Evolutionary conservation across 2,329 filamentous ascomycete genomes (phyloP).

Genomic region (Calonectria pauciramosa): DNA sequence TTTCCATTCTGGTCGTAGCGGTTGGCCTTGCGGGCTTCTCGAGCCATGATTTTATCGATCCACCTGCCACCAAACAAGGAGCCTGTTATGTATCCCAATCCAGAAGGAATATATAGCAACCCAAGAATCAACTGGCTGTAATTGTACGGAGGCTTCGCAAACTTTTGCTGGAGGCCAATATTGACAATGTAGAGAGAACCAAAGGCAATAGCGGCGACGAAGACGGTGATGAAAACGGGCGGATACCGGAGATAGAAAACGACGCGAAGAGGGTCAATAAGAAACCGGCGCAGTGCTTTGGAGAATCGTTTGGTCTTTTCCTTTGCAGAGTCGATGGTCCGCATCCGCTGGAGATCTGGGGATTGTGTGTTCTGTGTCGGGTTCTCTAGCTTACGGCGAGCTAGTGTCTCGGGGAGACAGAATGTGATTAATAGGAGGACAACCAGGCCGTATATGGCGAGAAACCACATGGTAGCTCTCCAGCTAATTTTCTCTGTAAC

Average conservation of each 20-base stretch:
- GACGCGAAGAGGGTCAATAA: constrained; percentile 81
- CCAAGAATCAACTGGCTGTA: constrained; percentile 79
- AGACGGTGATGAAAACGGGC: constrained; percentile 78
- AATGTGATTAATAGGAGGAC: constrained; percentile 70
- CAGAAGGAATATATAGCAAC: constrained; percentile 82
- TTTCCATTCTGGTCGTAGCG: constrained; percentile 77
- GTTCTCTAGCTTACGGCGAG: constrained; percentile 47
- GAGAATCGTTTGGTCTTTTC: constrained; percentile 67
- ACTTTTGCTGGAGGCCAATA: constrained; percentile 80
- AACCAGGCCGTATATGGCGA: constrained; percentile 76
- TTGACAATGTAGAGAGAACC: constrained; percentile 83
- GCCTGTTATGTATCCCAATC: constrained; percentile 78
- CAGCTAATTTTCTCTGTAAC: constrained; percentile 79
- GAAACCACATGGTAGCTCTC: constrained; percentile 84
- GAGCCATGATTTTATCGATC: constrained; percentile 86
- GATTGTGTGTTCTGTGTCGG: constrained; percentile 1
- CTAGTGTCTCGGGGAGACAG: constrained; percentile 76
- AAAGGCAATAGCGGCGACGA: constrained; percentile 82
- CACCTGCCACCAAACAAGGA: constrained; percentile 80
- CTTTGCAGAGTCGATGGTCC: constrained; percentile 73
- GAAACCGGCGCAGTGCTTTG: constrained; percentile 67
- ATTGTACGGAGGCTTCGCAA: constrained; percentile 75
- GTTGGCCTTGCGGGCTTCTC: constrained; percentile 78
- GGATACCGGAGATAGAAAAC: constrained; percentile 81
- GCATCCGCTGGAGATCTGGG: constrained; percentile 59